Base-by-base conservation (phyloP, 148 eudicot genomes). In the Nyssa sinensis region DNA sequence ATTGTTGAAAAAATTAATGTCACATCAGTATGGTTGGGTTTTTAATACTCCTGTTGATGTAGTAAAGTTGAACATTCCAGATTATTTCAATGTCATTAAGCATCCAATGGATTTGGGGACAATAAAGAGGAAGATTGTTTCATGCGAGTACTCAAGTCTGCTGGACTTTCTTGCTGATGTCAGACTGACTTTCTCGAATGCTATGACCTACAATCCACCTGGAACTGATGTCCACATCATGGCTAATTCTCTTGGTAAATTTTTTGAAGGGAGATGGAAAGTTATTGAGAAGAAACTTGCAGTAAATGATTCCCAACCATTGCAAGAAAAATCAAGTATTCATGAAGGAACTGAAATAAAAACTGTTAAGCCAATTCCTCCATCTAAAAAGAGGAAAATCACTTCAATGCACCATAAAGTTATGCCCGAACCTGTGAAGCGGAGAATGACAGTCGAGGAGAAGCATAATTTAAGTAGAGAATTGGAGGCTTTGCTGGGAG, bases 51-150 rank as follows among this genome's bases (percentile, higher is more conserved):
- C 98, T 13, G 99, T 96, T 73, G 98, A 93, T 80, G 88, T 86
- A 31, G 91, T 91, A 23, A 85, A 85, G 82, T 82, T 90, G 66
- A 93, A 93, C 34, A 86, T 93, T 68, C 99, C 97, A 0, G 98
- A 95, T 77, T 93, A 96, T 82, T 88, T 77, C 39, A 82, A 63
- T 69, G 87, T 93, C 5, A 93, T 96, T 32, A 93, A 91, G 81
- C 82, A 89, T 74, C 98, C 99, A 7, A 96, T 93, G 99, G 99
- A 96, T 88, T 82, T 96, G 67, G 88, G 94, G 67, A 96, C 98
- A 35, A 76, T 96, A 32, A 93, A 86, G 75, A 71, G 70, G 51
- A 93, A 86, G 82, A 63, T 96, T 49, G 71, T 47, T 11, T 73
- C 89, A 62, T 84, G 86, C 33, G 81, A 77, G 62, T 93, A 96